phyloP scores from a whole-genome alignment of 1,284 basidiomycete genomes.

The Microbotryomycetes sp. region DNA sequence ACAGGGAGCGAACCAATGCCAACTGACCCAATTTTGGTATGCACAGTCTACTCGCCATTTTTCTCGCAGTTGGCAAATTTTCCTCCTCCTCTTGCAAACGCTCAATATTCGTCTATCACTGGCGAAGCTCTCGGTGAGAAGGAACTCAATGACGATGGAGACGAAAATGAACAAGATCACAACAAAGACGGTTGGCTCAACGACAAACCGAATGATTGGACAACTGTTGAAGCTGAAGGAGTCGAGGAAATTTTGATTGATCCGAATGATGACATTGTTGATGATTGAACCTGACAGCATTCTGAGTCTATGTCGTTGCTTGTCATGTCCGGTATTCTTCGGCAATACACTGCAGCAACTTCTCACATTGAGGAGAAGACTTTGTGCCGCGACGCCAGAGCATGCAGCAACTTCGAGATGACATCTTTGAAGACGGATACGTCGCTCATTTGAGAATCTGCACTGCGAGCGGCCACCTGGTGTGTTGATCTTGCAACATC shows the following conservation, averaged over 20 bases:
- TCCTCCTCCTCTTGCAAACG: constrained; percentile 12
- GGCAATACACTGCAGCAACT: too few species aligned
- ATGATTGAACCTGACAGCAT: not conserved
- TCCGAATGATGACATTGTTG: not conserved
- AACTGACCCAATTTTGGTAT: not conserved
- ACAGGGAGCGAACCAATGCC: too few species aligned
- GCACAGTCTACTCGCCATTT: constrained; percentile 17
- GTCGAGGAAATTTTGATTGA: not conserved
- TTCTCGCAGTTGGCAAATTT: constrained; percentile 32
- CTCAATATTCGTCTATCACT: not conserved
- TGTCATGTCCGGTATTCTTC: too few species aligned
- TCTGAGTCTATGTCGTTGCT: too few species aligned
- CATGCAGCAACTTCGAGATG: too few species aligned
- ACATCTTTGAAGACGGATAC: too few species aligned
- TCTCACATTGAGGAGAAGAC: too few species aligned
- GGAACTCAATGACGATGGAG: constrained; percentile 35
- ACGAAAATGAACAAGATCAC: constrained; percentile 17
- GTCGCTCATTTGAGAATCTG: too few species aligned
- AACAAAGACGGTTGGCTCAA: not conserved
- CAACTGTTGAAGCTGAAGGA: not conserved
- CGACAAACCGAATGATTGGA: not conserved
- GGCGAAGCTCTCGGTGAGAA: constrained; percentile 37
- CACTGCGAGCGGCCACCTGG: too few species aligned
- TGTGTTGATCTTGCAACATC: too few species aligned
- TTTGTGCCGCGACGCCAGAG: too few species aligned